Evolutionary conservation across 306 rosid genomes (phyloP), one percentile per base, ranked within the genome.

Genomic region (Ochetophila trinervis): DNA sequence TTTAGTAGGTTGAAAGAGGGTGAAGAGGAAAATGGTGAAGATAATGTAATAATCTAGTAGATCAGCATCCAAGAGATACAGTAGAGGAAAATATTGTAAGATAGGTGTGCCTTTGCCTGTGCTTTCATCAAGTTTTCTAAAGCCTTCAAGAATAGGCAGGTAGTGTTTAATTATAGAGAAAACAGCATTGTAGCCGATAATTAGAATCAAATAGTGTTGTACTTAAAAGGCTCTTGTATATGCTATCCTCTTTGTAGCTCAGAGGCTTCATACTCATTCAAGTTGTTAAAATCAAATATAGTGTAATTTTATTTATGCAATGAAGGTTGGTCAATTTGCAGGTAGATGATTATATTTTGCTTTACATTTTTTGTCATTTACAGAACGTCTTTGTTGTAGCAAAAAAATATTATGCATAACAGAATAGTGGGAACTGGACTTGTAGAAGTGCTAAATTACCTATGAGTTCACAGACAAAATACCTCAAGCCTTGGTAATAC

Each of bases 1-100:
- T 82, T 87, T 74, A 63, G 66, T 37, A 55, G 63, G 56, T 73
- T 14, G 42, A 85, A 84, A 76, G 87, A 85, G n/a, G 65, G 68
- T 0, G 95, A 85, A 75, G 83, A 75, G 56, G 88, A 82, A 51
- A 75, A 66, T 60, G 24, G 58, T 3, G 79, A 80, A 79, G 88
- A 78, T 64, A 77, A 75, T 71, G 73, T 66, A 30, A 72, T 59
- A 55, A 63, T 63, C 72, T 82, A 69, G 42, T 78, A 84, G 76
- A 13, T 13, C 57, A 53, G 13, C 70, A 73, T 65, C 63, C 52
- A 56, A 52, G 61, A 74, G 68, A 32, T 14, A 49, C 6, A 54
- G 68, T 58, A 14, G 30, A 30, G 21, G 71, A 49, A 8, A 37
- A 49, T 68, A 6, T 47, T n/a, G 50, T n/a, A 23, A 61, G 65